Percentiles rank a stretch among this genome's conserved stretches.
Evolutionary conservation across 305 asterid genomes (phyloP).

Genomic region (Rubia peregrina): DNA sequence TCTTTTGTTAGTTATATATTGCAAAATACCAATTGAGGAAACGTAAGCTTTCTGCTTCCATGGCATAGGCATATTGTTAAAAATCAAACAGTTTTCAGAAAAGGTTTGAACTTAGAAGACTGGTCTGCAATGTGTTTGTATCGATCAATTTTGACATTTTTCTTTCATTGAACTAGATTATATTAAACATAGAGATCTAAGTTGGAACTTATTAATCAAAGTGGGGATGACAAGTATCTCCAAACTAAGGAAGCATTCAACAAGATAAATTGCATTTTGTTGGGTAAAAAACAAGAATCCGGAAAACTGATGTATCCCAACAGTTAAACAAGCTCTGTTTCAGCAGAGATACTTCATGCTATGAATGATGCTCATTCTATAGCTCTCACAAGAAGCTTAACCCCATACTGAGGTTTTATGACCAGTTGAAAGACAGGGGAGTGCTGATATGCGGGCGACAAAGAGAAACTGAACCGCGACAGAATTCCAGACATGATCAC

Average conservation of each 20-base stretch:
- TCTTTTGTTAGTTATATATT: neutral
- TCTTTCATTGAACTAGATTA: neutral
- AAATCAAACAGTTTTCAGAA: neutral
- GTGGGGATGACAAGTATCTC: neutral
- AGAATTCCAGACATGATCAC: conserved; percentile 43
- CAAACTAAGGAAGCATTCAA: neutral
- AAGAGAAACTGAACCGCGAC: conserved; percentile 43
- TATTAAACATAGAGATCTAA: neutral
- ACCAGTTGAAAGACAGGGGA: conserved; percentile 43
- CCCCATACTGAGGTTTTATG: conserved; percentile 54
- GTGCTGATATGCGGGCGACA: conserved; percentile 50
- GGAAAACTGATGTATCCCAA: neutral
- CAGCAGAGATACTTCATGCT: neutral
- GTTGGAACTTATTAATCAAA: neutral
- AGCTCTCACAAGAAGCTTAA: conserved; percentile 34
- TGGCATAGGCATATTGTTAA: neutral
- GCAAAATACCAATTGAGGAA: neutral
- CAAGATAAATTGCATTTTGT: neutral
- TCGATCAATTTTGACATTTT: too few species aligned
- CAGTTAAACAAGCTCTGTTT: neutral
- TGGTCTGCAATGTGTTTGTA: neutral
- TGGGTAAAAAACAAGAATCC: neutral
- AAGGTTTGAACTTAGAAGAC: neutral
- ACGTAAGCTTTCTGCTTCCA: neutral
- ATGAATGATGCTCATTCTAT: conserved; percentile 16